Percentiles rank a stretch among this genome's conserved stretches.
Conservation (phyloP, 805 yeast species). For the Wickerhamiella allomyrinae region DNA sequence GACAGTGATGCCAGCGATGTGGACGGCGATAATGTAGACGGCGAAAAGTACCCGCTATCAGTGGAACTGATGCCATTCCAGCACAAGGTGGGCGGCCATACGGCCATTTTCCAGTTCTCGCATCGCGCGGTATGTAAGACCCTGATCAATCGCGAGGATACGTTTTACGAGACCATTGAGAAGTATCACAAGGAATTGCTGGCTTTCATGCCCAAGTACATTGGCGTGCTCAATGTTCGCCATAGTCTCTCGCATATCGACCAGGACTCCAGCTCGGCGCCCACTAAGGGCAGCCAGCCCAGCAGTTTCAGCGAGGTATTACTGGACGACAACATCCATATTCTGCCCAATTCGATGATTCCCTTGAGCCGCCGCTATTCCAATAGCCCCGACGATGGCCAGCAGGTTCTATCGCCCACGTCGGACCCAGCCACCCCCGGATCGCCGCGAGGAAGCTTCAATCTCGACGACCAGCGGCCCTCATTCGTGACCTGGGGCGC, state of each 20-base stretch:
- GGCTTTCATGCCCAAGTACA: conserved; percentile 81
- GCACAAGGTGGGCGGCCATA: conserved; percentile 95
- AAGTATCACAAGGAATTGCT: conserved; percentile 58
- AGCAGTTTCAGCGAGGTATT: conserved; percentile 46
- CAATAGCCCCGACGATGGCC: conserved; percentile 3
- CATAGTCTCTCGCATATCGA: conserved; percentile 32
- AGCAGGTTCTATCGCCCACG: not conserved
- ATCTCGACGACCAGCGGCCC: conserved; percentile 17
- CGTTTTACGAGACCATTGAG: conserved; percentile 86
- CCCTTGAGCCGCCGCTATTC: conserved; percentile 11
- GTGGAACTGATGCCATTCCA: conserved; percentile 85
- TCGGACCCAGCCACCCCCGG: not conserved
- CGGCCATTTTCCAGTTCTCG: conserved; percentile 87
- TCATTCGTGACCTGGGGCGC: conserved; percentile 30
- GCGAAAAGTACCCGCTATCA: conserved; percentile 34
- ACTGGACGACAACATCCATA: conserved; percentile 81
- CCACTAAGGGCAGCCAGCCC: conserved; percentile 1
- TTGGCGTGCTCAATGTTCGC: conserved; percentile 87
- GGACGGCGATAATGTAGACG: conserved; percentile 9
- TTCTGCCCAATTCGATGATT: conserved; percentile 72
- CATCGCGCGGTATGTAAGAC: conserved; percentile 90
- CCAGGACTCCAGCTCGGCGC: not conserved
- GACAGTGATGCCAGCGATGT: conserved; percentile 12
- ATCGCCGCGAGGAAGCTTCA: conserved; percentile 14
- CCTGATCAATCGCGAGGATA: conserved; percentile 74